Conservation (phyloP, 352 stramenopile genomes). For the Globisporangium parvum region DNA sequence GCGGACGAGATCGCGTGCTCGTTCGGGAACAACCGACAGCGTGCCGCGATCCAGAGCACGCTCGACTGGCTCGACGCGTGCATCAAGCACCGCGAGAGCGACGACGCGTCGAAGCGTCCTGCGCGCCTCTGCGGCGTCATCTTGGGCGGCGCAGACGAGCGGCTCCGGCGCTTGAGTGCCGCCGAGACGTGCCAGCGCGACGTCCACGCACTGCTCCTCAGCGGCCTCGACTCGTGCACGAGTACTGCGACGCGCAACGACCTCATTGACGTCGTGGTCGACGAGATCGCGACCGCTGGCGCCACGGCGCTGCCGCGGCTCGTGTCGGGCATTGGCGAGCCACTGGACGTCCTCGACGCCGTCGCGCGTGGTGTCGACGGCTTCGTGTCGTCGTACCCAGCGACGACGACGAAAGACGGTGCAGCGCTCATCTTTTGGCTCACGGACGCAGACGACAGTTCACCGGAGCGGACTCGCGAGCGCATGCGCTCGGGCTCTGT, state of each 20-base stretch:
- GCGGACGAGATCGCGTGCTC: slow-evolving; percentile 56
- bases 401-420: slow-evolving; percentile 35
- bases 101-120: neutral
- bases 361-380: slow-evolving; percentile 52
- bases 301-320: slow-evolving; percentile 38
- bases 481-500: slow-evolving; percentile 33
- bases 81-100: slow-evolving; percentile 15
- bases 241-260: slow-evolving; percentile 28
- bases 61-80: slow-evolving; percentile 72
- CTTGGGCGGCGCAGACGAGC: slow-evolving; percentile 53
- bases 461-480: slow-evolving; percentile 21
- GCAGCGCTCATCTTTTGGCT: slow-evolving; percentile 62
- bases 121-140: slow-evolving; percentile 56
- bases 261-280: slow-evolving; percentile 43
- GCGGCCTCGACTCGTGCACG: slow-evolving; percentile 42
- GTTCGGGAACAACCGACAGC: slow-evolving; percentile 63
- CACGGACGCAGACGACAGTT: slow-evolving; percentile 25
- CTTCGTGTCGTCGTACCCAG: slow-evolving; percentile 67
- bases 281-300: slow-evolving; percentile 17
- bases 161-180: slow-evolving; percentile 41
- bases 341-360: slow-evolving; percentile 47
- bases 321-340: slow-evolving; percentile 59
- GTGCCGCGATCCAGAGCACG: slow-evolving; percentile 49
- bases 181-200: slow-evolving; percentile 62
- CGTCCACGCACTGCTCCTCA: slow-evolving; percentile 62